Percentiles rank a stretch among this genome's conserved stretches.
phyloP scores from a whole-genome alignment of 306 rosid species.

The Vicia sativa region DNA sequence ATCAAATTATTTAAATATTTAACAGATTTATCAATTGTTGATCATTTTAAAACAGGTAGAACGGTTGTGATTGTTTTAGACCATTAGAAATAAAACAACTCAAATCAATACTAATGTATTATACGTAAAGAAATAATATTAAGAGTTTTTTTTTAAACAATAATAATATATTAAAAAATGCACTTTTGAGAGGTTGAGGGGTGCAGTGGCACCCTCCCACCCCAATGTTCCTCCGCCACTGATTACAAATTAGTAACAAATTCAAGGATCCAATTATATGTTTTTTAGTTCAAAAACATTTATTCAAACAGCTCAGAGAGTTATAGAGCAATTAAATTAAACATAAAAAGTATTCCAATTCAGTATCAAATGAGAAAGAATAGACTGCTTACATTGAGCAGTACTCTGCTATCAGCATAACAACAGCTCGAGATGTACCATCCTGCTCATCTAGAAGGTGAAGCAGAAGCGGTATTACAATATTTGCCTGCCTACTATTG shows the following conservation, averaged over 20 bases:
- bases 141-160: no score
- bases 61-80: no score
- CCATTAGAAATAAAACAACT: no score
- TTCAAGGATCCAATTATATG: background rate
- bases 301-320: background rate
- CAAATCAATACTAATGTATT: no score
- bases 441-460: conserved; percentile 84
- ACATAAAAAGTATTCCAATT: conserved; percentile 20
- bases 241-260: background rate
- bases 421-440: conserved; percentile 79
- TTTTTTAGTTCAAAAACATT: background rate
- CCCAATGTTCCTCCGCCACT: no score
- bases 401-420: conserved; percentile 78
- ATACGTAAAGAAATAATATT: no score
- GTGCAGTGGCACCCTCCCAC: no score
- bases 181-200: no score
- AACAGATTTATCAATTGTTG: no score
- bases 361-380: conserved; percentile 35
- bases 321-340: background rate
- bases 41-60: no score
- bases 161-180: no score
- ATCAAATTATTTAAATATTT: no score
- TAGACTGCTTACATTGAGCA: conserved; percentile 66
- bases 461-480: conserved; percentile 65
- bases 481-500: conserved; percentile 54